Percentiles rank a stretch among this genome's conserved stretches.
Conservation (phyloP, 139 green algal genomes). For the Chlorella sp. region DNA sequence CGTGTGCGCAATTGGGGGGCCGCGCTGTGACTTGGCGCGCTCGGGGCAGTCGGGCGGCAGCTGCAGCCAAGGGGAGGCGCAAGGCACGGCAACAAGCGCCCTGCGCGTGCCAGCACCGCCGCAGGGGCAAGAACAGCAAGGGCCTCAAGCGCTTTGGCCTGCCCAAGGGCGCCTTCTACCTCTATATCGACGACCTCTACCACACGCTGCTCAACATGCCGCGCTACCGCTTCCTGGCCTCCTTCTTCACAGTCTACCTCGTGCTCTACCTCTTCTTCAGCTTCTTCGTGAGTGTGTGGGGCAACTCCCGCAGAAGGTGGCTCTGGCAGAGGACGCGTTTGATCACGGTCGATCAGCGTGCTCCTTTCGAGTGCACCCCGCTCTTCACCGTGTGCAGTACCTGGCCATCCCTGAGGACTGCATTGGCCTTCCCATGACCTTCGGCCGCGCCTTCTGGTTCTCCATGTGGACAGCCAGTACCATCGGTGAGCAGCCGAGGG, state of each 20-base stretch:
- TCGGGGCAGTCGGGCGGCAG: too few species aligned
- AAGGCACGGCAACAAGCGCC: too few species aligned
- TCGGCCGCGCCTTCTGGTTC: slow-evolving; percentile 49
- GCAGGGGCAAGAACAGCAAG: background rate
- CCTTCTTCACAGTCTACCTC: slow-evolving; percentile 47
- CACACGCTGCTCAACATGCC: slow-evolving; percentile 36
- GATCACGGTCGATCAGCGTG: too few species aligned
- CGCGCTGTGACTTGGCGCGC: too few species aligned
- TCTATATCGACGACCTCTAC: slow-evolving; percentile 3
- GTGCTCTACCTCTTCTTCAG: slow-evolving; percentile 41
- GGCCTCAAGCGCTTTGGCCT: background rate
- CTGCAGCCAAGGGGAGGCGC: too few species aligned
- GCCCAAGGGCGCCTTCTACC: background rate
- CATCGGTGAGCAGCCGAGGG: slow-evolving; percentile 29
- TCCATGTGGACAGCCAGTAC: slow-evolving; percentile 39
- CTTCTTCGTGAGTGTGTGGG: slow-evolving; percentile 12
- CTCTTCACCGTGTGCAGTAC: too few species aligned
- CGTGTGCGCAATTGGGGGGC: too few species aligned
- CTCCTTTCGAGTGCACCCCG: too few species aligned
- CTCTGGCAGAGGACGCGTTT: too few species aligned
- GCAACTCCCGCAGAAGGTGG: too few species aligned
- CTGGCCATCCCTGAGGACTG: slow-evolving; percentile 26
- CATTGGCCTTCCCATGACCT: slow-evolving; percentile 25
- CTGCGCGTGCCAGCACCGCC: too few species aligned
- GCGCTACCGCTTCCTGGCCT: slow-evolving; percentile 34